phyloP scores from a whole-genome alignment of 192 early-diverging fungal genomes.

The Bifiguratus adelaidae region DNA sequence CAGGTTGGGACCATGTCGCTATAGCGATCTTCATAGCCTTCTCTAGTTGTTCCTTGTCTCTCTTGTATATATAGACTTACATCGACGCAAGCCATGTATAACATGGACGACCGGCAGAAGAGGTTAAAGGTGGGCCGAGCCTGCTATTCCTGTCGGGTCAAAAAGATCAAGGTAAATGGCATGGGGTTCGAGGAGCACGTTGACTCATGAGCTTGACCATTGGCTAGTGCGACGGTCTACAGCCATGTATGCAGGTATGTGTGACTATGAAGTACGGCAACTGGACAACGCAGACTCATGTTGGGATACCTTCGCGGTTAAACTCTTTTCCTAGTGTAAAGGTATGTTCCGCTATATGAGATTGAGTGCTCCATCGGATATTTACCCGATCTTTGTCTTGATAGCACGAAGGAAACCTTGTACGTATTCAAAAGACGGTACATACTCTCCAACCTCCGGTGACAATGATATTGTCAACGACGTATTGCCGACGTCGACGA shows the following conservation, averaged over 20 bases:
- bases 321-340: neutral
- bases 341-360: neutral
- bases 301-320: neutral
- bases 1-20: too few species aligned
- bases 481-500: too few species aligned
- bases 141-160: conserved; percentile 3
- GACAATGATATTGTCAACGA: too few species aligned
- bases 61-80: too few species aligned
- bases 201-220: too few species aligned
- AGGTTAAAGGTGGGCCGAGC: neutral
- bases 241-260: conserved; percentile 6
- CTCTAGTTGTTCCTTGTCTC: too few species aligned
- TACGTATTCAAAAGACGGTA: conserved; percentile 1
- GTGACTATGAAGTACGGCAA: neutral
- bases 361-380: neutral
- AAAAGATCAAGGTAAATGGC: conserved; percentile 5
- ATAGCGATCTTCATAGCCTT: too few species aligned
- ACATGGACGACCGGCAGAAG: too few species aligned
- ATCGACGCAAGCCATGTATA: too few species aligned
- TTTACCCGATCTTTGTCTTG: neutral
- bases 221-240: conserved; percentile 8
- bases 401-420: conserved; percentile 4
- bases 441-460: neutral
- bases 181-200: too few species aligned
- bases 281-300: neutral